Base-by-base conservation (phyloP, 1,284 basidiomycete genomes). In the Polyporus tsugae region DNA sequence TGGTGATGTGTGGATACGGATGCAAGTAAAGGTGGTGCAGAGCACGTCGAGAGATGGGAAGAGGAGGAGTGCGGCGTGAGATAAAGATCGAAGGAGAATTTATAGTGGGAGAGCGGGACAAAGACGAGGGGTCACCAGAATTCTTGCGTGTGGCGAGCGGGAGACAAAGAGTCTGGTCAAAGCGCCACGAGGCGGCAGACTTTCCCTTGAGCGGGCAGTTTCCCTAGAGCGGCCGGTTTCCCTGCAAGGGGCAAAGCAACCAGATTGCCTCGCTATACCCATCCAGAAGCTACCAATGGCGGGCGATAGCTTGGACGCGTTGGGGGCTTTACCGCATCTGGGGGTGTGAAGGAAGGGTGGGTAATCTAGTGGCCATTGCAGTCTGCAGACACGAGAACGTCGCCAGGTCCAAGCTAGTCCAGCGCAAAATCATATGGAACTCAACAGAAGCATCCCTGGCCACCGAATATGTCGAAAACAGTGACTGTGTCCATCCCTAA, bases 71-170 rank as follows among this genome's bases (percentile, higher is more conserved):
- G 22, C 36, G 58, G n/a, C 17, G 49, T 33, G n/a, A 25, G 36
- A 33, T 17, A 36, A 33, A 44, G 62, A 22, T 58, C 60, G n/a
- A 36, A 49, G 42, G 38, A 6, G 52, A 57, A 58, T 69, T 64
- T 69, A 67, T 69, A 67, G 65, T 25, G 46, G 63, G n/a, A 29
- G 22, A 44, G 38, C 29, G 33, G 36, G 62, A 72, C 69, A 72
- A 70, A 70, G 71, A 35, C 67, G 52, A 62, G 55, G 60, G 60
- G 42, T 66, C n/a, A 33, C 25, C 5, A 58, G 62, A 61, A 60
- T 63, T 63, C n/a, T 52, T 52, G 44, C 55, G 58, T 55, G 60
- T 55, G 6, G 39, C n/a, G 60, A 33, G 25, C 11, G 38, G 29
- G 53, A 60, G 55, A 66, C 67, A 67, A 69, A 65, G 67, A 19